Evolutionary conservation across 805 yeast species (phyloP).

Genomic region (Candida peoriensis): DNA sequence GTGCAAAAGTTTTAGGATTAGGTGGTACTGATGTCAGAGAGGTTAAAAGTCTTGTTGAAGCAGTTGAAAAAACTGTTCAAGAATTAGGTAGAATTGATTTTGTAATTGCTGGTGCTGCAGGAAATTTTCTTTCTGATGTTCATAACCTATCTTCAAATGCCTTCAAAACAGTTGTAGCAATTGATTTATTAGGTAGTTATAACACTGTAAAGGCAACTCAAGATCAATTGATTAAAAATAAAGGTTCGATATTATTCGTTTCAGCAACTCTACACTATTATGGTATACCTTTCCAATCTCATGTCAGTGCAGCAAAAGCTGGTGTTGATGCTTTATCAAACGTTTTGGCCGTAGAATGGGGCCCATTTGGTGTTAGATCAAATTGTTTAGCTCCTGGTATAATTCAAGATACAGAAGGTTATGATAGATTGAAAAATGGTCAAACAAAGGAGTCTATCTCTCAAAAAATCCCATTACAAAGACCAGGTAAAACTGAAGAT

Average conservation of each 20-base stretch:
- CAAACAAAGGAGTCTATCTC: slow-evolving; percentile 36
- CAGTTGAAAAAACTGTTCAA: slow-evolving; percentile 61
- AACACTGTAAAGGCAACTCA: slow-evolving; percentile 84
- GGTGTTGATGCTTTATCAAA: slow-evolving; percentile 87
- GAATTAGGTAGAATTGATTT: slow-evolving; percentile 76
- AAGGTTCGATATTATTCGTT: slow-evolving; percentile 73
- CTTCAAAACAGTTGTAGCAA: slow-evolving; percentile 80
- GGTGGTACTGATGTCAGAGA: slow-evolving; percentile 78
- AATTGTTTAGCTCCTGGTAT: slow-evolving; percentile 93
- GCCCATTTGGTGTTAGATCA: slow-evolving; percentile 80
- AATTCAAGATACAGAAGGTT: slow-evolving; percentile 83
- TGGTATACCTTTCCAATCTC: slow-evolving; percentile 85
- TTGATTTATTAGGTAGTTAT: slow-evolving; percentile 84
- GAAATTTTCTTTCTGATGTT: slow-evolving; percentile 82
- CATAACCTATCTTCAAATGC: slow-evolving; percentile 78
- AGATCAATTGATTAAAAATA: slow-evolving; percentile 54
- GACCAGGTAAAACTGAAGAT: slow-evolving; percentile 67
- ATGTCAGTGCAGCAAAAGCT: slow-evolving; percentile 94
- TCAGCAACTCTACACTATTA: slow-evolving; percentile 87
- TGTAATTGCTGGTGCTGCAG: slow-evolving; percentile 95
- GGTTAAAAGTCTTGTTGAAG: slow-evolving; percentile 49
- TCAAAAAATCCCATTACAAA: slow-evolving; percentile 48
- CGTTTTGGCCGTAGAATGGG: slow-evolving; percentile 84
- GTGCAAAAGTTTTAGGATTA: slow-evolving; percentile 64
- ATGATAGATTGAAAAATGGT: slow-evolving; percentile 51